Evolutionary conservation across 805 yeast species (phyloP).

Genomic region (Limtongozyma cylindracea): DNA sequence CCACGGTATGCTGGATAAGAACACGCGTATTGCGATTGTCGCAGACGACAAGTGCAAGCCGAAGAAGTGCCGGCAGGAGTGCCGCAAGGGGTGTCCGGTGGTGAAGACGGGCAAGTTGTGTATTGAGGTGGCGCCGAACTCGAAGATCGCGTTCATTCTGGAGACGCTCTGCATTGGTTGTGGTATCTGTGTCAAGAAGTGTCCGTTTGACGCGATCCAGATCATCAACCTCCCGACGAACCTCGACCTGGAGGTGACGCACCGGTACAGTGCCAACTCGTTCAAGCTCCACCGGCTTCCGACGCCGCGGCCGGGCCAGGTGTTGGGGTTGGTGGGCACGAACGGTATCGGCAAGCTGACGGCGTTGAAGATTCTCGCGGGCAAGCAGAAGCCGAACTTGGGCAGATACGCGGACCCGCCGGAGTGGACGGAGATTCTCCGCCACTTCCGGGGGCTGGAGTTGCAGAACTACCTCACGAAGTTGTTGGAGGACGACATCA

Average conservation of each 20-base stretch:
- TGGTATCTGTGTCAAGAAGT: slow-evolving; percentile 97
- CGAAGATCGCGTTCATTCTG: slow-evolving; percentile 84
- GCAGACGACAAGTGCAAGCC: slow-evolving; percentile 91
- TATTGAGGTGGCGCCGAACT: slow-evolving; percentile 81
- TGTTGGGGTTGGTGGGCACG: slow-evolving; percentile 90
- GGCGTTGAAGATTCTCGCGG: slow-evolving; percentile 88
- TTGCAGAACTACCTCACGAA: slow-evolving; percentile 90
- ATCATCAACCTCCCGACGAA: slow-evolving; percentile 94
- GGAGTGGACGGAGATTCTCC: slow-evolving; percentile 86
- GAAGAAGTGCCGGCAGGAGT: slow-evolving; percentile 94
- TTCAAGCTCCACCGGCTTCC: slow-evolving; percentile 94
- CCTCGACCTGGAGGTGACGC: slow-evolving; percentile 78
- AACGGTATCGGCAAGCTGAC: slow-evolving; percentile 99
- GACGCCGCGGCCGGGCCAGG: slow-evolving; percentile 98
- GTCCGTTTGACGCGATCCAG: slow-evolving; percentile 93
- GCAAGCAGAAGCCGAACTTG: slow-evolving; percentile 91
- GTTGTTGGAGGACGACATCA: slow-evolving; percentile 78
- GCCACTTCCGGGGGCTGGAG: slow-evolving; percentile 88
- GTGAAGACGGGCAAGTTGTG: slow-evolving; percentile 94
- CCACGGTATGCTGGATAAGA: slow-evolving; percentile 6
- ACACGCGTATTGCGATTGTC: slow-evolving; percentile 88
- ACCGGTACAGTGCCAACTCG: slow-evolving; percentile 92
- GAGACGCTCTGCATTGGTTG: slow-evolving; percentile 94
- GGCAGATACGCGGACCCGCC: slow-evolving; percentile 93
- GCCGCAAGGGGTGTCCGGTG: slow-evolving; percentile 92